Evolutionary conservation across 1,139 yeast genomes (phyloP).

Genomic region (Suhomyces coccinellae): DNA sequence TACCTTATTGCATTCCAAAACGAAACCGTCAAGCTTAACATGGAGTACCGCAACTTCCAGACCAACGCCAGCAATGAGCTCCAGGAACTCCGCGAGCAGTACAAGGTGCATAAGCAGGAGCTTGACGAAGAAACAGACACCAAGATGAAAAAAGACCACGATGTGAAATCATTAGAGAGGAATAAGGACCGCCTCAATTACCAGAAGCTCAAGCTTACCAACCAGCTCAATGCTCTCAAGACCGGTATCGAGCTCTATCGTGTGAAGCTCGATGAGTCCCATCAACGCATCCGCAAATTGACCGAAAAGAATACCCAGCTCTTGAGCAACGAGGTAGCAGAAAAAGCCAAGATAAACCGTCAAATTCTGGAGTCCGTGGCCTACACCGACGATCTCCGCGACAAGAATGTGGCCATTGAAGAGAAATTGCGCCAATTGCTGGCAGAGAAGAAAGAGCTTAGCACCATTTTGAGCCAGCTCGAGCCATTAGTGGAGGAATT

Average conservation of each 20-base stretch:
- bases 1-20: constrained; percentile 30
- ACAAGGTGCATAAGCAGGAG: constrained; percentile 26
- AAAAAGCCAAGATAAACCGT: constrained; percentile 21
- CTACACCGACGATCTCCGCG: constrained; percentile 18
- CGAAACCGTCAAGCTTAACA: constrained; percentile 28
- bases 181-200: constrained; percentile 32
- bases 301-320: constrained; percentile 27
- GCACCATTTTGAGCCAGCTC: constrained; percentile 19
- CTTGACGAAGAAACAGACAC: constrained; percentile 35
- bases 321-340: constrained; percentile 23
- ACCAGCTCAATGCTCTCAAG: constrained; percentile 27
- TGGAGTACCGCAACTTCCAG: constrained; percentile 29
- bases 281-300: constrained; percentile 26
- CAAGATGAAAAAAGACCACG: constrained; percentile 32
- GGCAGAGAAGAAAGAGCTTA: constrained; percentile 31
- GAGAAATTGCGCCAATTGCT: constrained; percentile 24
- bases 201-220: constrained; percentile 34
- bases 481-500: constrained; percentile 33
- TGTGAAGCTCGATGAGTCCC: constrained; percentile 27
- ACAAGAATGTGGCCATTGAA: constrained; percentile 28
- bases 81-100: constrained; percentile 22
- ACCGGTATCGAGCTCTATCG: constrained; percentile 20
- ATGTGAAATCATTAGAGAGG: constrained; percentile 37
- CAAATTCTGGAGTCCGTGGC: constrained; percentile 17
- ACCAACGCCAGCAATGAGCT: constrained; percentile 25